Conservation (phyloP, 129 eudicot genomes). For the Escallonia herrerae region DNA sequence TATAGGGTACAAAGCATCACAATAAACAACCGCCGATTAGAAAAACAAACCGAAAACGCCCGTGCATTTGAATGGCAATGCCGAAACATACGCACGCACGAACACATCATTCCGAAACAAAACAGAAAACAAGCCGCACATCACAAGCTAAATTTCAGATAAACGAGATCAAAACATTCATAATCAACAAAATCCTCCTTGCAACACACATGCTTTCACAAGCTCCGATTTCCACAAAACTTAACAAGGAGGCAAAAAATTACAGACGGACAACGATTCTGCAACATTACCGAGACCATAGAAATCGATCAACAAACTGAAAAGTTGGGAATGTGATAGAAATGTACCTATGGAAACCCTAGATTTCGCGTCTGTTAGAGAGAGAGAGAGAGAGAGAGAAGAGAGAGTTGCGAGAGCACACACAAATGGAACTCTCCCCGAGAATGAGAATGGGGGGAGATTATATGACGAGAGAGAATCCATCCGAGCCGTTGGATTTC, state of each 20-base stretch:
- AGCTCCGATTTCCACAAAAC: not conserved
- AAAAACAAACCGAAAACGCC: not conserved
- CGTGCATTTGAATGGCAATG: not conserved
- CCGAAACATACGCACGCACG: not conserved
- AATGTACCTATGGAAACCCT: slow-evolving; percentile 16
- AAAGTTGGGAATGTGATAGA: not conserved
- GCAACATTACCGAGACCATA: too few species aligned
- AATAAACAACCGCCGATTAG: not conserved
- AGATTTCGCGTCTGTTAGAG: slow-evolving; percentile 5
- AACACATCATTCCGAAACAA: too few species aligned
- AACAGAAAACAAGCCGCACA: too few species aligned
- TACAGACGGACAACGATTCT: too few species aligned
- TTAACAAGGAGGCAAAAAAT: too few species aligned
- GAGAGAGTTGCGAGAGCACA: not conserved
- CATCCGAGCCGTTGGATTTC: slow-evolving; percentile 38
- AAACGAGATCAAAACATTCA: too few species aligned
- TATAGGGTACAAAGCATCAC: too few species aligned
- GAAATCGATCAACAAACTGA: not conserved
- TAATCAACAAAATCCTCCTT: too few species aligned
- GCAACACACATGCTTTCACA: not conserved
- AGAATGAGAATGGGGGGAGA: slow-evolving; percentile 15
- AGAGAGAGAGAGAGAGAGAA: not conserved
- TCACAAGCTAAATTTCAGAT: too few species aligned
- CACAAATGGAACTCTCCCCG: not conserved
- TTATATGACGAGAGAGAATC: slow-evolving; percentile 13